A percentile compares a stretch with the other conserved stretches of the same genome.
Conservation (phyloP, 192 early-diverging fungal genomes). For the Backusella morwellensis region DNA sequence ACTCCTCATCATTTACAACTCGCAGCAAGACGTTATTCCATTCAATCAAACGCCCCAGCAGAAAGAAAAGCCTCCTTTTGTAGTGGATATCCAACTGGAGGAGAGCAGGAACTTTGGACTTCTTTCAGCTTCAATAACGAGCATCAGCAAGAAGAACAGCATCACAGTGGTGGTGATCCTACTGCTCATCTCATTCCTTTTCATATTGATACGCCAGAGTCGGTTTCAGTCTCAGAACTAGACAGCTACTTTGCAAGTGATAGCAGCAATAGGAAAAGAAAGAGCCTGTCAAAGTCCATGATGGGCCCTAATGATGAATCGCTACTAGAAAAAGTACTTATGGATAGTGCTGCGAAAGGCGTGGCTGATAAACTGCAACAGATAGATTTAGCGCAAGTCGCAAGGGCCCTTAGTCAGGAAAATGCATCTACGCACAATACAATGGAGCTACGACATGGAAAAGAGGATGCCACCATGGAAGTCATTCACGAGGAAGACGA, state of each 20-base stretch:
- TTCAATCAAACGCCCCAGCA: neutral
- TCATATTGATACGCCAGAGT: conserved; percentile 12
- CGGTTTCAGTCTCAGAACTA: conserved; percentile 23
- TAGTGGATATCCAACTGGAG: neutral
- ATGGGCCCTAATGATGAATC: conserved; percentile 18
- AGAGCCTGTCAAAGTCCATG: neutral
- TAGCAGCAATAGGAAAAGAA: neutral
- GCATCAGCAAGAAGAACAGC: conserved; percentile 11
- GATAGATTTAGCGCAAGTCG: neutral
- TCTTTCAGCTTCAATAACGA: conserved; percentile 36
- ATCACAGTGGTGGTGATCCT: neutral
- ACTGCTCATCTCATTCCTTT: conserved; percentile 9
- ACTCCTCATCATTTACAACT: neutral
- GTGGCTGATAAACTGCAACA: neutral
- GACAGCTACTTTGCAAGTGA: conserved; percentile 16
- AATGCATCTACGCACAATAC: too few species aligned
- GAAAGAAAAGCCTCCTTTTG: conserved; percentile 12
- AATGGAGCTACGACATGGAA: neutral
- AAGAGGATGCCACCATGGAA: neutral
- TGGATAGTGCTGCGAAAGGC: conserved; percentile 20
- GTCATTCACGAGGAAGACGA: neutral
- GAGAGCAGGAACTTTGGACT: conserved; percentile 32
- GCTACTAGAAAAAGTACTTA: conserved; percentile 26
- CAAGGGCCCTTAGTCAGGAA: neutral
- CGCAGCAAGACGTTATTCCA: neutral